A percentile compares a stretch with the other conserved stretches of the same genome.
Evolutionary conservation across 208 protist species (phyloP).

Genomic region (Leishmania major): DNA sequence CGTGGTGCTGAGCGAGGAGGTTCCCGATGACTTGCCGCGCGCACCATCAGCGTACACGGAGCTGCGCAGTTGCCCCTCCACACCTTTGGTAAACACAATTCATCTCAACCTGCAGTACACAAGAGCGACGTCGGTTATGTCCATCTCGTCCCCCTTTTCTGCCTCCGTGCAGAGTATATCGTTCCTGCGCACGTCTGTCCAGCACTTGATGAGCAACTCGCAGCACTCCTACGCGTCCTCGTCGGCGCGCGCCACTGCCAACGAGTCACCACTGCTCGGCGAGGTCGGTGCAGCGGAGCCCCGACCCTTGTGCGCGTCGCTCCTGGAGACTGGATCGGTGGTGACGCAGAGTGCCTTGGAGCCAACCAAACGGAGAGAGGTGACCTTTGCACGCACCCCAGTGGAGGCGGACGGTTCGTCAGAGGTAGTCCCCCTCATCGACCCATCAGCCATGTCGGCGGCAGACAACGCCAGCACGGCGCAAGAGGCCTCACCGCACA

Average conservation of each 20-base stretch:
- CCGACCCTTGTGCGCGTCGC: background rate
- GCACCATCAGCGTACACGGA: background rate
- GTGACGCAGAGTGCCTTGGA: background rate
- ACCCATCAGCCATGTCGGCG: background rate
- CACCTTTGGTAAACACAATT: conserved; percentile 24
- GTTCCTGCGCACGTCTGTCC: conserved; percentile 7
- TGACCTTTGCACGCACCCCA: background rate
- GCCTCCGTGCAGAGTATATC: conserved; percentile 15
- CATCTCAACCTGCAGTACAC: conserved; percentile 25
- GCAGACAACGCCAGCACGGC: background rate
- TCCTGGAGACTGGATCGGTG: background rate
- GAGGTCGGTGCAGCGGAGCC: background rate
- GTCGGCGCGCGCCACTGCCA: background rate
- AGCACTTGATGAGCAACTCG: conserved; percentile 1
- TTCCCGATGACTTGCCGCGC: conserved; percentile 23
- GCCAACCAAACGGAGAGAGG: background rate
- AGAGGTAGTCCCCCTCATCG: background rate
- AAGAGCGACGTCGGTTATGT: conserved; percentile 32
- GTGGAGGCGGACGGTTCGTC: background rate
- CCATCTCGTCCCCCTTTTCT: conserved; percentile 29
- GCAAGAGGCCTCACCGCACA: conserved; percentile 1
- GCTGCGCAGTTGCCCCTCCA: conserved; percentile 10
- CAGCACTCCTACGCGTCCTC: conserved; percentile 10
- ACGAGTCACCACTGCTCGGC: background rate
- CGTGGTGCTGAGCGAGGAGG: conserved; percentile 17